These are phyloP conservation scores for Colletotrichum shisoi DNA, from an alignment of 2,329 filamentous ascomycete species.

Conservation along the genomic window DNA sequence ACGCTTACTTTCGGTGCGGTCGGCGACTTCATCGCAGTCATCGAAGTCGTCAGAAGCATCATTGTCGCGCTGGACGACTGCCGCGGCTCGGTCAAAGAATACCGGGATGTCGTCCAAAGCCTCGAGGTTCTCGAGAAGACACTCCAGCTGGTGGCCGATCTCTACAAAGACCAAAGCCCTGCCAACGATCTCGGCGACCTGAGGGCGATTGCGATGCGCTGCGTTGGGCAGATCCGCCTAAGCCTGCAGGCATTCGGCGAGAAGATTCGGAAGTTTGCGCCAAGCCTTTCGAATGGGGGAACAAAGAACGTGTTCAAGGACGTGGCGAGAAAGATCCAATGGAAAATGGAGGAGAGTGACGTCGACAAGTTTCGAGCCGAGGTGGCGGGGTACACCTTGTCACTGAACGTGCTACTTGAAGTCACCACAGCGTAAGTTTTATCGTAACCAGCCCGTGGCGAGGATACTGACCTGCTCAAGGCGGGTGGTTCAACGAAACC, in stretches of 20 bases:
- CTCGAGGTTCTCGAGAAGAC: conserved; percentile 41
- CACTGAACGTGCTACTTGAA: background rate
- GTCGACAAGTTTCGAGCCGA: background rate
- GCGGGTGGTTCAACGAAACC: background rate
- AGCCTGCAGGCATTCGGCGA: background rate
- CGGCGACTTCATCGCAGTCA: conserved; percentile 46
- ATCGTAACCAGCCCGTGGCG: too few relatives aligned
- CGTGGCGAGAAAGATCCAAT: background rate
- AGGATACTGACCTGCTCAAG: background rate
- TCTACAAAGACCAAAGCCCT: background rate
- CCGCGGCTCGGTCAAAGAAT: conserved; percentile 45
- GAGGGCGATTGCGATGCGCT: background rate
- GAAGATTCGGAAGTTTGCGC: background rate
- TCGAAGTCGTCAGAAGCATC: conserved; percentile 44
- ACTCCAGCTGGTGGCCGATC: background rate
- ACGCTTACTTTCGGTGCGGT: conserved; percentile 45
- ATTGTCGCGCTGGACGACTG: conserved; percentile 44
- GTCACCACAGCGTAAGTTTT: background rate
- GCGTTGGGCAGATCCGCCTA: background rate
- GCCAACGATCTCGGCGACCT: background rate
- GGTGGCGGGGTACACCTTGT: background rate
- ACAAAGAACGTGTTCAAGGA: background rate
- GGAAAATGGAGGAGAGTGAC: conserved; percentile 7
- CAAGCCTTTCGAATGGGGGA: background rate
- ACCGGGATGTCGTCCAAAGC: conserved; percentile 43